A percentile compares a stretch with the other conserved stretches of the same genome.
Conservation (phyloP, 768 basidiomycete genomes). For the Termitomyces sp. region DNA sequence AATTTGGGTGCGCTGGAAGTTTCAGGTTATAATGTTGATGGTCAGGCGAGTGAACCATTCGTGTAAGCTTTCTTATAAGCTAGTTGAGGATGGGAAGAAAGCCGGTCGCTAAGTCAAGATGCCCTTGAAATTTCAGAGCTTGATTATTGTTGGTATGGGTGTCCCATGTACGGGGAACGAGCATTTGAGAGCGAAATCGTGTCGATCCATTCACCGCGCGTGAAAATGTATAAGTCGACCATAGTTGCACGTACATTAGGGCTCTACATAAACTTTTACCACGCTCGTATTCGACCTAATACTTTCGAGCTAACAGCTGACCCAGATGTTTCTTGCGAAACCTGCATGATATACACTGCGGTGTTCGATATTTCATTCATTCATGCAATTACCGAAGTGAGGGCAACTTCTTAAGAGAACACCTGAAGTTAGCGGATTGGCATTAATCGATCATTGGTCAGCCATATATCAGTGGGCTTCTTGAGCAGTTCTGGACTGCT, state of each 20-base stretch:
- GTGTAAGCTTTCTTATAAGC: constrained; percentile 21
- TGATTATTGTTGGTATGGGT: constrained; percentile 17
- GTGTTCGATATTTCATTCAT: constrained; percentile 26
- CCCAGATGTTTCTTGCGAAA: constrained; percentile 17
- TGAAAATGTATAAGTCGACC: background rate
- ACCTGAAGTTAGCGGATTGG: background rate
- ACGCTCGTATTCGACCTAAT: constrained; percentile 21
- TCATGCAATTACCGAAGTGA: constrained; percentile 23
- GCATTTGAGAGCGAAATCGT: constrained; percentile 23
- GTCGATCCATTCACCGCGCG: background rate
- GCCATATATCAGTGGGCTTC: constrained; percentile 27
- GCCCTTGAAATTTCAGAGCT: constrained; percentile 16
- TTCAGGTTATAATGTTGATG: constrained; percentile 24
- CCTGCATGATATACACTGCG: constrained; percentile 20
- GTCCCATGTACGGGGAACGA: constrained; percentile 24
- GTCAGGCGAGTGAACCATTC: constrained; percentile 29
- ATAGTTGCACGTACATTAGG: constrained; percentile 18
- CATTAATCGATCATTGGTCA: constrained; percentile 29
- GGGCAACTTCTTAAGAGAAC: background rate
- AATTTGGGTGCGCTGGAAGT: constrained; percentile 13
- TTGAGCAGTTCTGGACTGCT: constrained; percentile 20
- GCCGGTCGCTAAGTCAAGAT: constrained; percentile 11
- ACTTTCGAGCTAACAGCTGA: constrained; percentile 22
- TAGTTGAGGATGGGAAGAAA: constrained; percentile 18
- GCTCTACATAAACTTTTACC: no score